These are phyloP conservation scores for Misopates orontium DNA, from an alignment of 257 asterid genomes.

Conservation along the genomic window DNA sequence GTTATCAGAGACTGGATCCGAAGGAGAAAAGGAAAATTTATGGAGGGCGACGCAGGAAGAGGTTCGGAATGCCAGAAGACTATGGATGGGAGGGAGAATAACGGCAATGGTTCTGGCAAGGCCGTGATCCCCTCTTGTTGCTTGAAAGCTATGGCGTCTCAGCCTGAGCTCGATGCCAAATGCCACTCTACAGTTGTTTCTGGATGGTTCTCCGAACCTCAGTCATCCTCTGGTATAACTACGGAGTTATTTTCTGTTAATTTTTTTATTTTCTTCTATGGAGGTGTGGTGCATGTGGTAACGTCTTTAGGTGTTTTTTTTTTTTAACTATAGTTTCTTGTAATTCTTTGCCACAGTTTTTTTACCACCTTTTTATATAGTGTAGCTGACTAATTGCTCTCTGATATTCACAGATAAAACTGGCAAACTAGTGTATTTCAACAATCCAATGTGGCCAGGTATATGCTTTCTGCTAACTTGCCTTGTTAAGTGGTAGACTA, in stretches of 20 bases:
- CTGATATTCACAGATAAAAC: constrained; percentile 47
- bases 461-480: neutral
- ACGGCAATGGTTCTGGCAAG: constrained; percentile 43
- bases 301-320: neutral
- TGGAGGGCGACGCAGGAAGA: constrained; percentile 77
- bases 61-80: constrained; percentile 84
- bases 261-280: neutral
- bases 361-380: neutral
- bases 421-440: constrained; percentile 53
- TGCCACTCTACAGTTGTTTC: constrained; percentile 86
- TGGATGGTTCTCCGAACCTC: constrained; percentile 88
- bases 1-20: constrained; percentile 84
- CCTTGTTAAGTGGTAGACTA: neutral
- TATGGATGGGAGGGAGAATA: constrained; percentile 86
- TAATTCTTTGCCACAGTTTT: too few species aligned
- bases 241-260: neutral
- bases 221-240: constrained; percentile 48
- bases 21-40: constrained; percentile 66
- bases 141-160: constrained; percentile 70
- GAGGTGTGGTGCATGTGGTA: neutral
- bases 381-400: constrained; percentile 8
- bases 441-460: constrained; percentile 99
- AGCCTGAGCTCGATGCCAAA: constrained; percentile 68
- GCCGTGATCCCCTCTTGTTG: constrained; percentile 84
- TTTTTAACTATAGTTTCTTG: neutral